These are phyloP conservation scores for Colletotrichum kahawae DNA, from an alignment of 2,329 filamentous ascomycete species.

Conservation along the genomic window DNA sequence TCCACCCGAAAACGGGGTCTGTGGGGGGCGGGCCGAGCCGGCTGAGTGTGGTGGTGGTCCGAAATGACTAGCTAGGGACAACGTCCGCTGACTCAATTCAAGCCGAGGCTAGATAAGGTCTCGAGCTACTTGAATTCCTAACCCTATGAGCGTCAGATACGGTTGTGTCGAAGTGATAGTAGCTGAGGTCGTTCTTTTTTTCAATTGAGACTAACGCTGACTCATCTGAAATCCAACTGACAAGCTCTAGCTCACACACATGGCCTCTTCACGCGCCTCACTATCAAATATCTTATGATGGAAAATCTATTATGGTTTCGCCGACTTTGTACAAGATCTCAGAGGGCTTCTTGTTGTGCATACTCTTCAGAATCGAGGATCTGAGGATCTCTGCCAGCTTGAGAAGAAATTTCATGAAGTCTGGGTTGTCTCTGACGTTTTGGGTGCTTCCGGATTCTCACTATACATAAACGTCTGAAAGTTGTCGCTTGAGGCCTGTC, in stretches of 20 bases:
- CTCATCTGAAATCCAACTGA: neutral
- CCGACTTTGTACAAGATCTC: neutral
- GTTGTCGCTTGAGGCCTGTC: neutral
- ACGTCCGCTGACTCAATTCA: neutral
- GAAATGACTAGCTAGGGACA: neutral
- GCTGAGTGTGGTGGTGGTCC: neutral
- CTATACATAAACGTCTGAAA: too few species aligned
- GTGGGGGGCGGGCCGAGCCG: neutral
- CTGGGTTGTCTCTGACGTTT: too few species aligned
- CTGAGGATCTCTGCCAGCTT: neutral
- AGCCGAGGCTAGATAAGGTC: neutral
- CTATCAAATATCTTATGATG: neutral
- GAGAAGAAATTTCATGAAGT: neutral
- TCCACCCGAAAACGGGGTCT: neutral
- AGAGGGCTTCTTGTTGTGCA: neutral
- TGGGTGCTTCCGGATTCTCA: too few species aligned
- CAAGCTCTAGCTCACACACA: neutral
- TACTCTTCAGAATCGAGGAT: neutral
- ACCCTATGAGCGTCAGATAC: neutral
- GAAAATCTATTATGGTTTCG: neutral
- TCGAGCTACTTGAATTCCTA: neutral
- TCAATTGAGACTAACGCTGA: neutral
- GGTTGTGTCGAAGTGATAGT: neutral
- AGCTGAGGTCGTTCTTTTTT: neutral
- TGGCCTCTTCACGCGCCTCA: accelerated